A percentile compares a stretch with the other conserved stretches of the same genome.
These are phyloP conservation scores for Ambrosiella beaveri DNA, from an alignment of 2,329 filamentous ascomycete genomes.

Conservation along the genomic window DNA sequence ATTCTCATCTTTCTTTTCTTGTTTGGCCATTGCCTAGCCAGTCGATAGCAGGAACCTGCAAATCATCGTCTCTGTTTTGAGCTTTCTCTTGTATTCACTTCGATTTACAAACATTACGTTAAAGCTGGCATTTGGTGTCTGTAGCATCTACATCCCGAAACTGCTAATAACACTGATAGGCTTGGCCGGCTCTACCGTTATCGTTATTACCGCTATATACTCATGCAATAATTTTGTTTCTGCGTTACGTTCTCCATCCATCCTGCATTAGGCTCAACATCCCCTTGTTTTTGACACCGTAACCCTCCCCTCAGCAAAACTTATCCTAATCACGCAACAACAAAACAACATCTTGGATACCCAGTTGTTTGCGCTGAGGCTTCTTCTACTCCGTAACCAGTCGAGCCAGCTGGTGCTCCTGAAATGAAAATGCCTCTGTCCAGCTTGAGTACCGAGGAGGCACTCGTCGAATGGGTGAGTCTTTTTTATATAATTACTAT, in stretches of 20 bases:
- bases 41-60: too few relatives aligned
- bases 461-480: conserved; percentile 13
- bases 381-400: conserved; percentile 3
- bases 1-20: not conserved
- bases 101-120: not conserved
- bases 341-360: not conserved
- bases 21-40: not conserved
- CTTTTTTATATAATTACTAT: not conserved
- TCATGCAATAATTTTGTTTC: not conserved
- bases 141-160: not conserved
- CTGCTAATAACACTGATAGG: not conserved
- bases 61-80: not conserved
- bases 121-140: conserved; percentile 8
- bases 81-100: not conserved
- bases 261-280: not conserved
- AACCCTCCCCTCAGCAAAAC: not conserved
- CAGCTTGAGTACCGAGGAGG: conserved; percentile 9
- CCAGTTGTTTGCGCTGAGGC: conserved; percentile 2
- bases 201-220: not conserved
- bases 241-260: not conserved
- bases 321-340: not conserved
- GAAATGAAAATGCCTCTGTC: conserved; percentile 5
- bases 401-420: conserved; percentile 2
- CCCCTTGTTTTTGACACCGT: conserved; percentile 1
- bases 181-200: too few relatives aligned